Base-by-base conservation (phyloP, 805 yeast species). In the Clavispora santaluciae region DNA sequence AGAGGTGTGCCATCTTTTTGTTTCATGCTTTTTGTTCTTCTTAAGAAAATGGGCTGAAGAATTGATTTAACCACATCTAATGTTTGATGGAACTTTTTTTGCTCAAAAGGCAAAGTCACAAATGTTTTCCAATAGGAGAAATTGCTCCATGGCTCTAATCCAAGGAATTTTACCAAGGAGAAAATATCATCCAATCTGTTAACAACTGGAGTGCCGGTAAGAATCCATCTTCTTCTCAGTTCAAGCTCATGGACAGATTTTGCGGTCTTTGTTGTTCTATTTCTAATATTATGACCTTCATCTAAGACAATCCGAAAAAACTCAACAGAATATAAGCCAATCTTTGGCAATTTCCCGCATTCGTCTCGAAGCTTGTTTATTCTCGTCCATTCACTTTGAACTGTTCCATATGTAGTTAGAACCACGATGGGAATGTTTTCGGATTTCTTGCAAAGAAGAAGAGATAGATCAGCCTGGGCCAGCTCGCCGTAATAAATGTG, bases 131-230 rank as follows among this genome's bases (percentile, higher is more conserved):
- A 91, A 47, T 84, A 82, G 1, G 86, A 73, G 41, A 85, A 80
- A 50, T 84, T 83, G 29, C 81, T 71, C 97, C 97, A 91, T 1
- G 98, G 98, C 50, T 86, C 87, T n/a, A 90, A 62, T 33, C 79
- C 71, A 36, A 91, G 63, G 53, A 83, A 91, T 49, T 79, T 78
- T 13, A 89, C 76, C 36, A 89, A 61, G 5, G 95, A 82, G 56
- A 76, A 90, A 35, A 91, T 63, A 59, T 91, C 98, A 59, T 91
- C 97, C 8, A 91, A 67, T 46, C 90, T 67, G 59, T 90, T 90
- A 29, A 89, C 84, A 22, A 90, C 86, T 0, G 98, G 97, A 0
- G 98, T 90, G 6, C 98, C 98, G 0, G 97, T 88, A 35, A 91
- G 66, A 3, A 84, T 70, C 98, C 98, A 90, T 45, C 79, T 78